Evolutionary conservation across 176 grass and related monocot genomes (phyloP).

Genomic region (Oryza brachyantha): DNA sequence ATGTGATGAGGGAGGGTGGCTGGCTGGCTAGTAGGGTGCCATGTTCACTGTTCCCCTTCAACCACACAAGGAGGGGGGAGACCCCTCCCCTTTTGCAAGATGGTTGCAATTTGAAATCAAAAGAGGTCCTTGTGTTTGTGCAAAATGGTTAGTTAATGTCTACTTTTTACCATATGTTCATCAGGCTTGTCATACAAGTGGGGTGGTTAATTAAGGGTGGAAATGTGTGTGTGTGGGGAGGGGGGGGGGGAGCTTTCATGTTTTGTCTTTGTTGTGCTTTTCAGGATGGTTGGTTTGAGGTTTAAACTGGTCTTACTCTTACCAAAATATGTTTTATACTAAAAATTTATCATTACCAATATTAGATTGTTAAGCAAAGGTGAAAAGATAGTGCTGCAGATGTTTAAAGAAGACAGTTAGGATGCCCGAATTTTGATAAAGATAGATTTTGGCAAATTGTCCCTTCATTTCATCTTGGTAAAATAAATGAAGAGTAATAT

Average conservation of each 20-base stretch:
- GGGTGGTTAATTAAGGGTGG: neutral
- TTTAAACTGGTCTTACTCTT: too few relatives aligned
- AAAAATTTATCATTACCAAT: too few relatives aligned
- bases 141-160: neutral
- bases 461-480: neutral
- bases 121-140: neutral
- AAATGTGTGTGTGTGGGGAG: too few relatives aligned
- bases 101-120: neutral
- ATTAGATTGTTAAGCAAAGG: too few relatives aligned
- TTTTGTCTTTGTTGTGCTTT: too few relatives aligned
- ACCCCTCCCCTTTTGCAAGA: too few relatives aligned
- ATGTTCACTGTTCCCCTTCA: constrained; percentile 48
- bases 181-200: neutral
- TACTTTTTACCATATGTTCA: neutral
- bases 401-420: too few relatives aligned
- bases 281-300: too few relatives aligned
- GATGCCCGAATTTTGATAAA: too few relatives aligned
- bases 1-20: constrained; percentile 26
- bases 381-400: too few relatives aligned
- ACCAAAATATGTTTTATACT: too few relatives aligned
- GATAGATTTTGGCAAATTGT: too few relatives aligned
- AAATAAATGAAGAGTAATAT: neutral
- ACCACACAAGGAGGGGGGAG: constrained; percentile 16
- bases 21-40: constrained; percentile 13
- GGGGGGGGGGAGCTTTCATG: neutral